Conservation (phyloP, 352 stramenopile species). For the Phytophthora meadii region DNA sequence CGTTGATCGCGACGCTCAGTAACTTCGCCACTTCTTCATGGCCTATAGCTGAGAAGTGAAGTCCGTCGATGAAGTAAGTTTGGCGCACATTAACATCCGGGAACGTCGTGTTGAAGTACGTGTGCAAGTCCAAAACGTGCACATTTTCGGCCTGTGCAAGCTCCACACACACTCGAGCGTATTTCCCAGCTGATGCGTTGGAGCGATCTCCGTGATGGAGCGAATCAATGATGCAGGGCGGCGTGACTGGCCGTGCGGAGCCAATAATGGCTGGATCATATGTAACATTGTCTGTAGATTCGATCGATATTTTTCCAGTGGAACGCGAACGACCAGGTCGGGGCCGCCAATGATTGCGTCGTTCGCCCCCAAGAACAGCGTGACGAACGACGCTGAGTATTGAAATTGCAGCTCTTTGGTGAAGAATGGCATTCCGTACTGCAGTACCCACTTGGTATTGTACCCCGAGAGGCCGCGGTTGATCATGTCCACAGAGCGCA, state of each 20-base stretch:
- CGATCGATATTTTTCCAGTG: conserved; percentile 43
- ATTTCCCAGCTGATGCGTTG: conserved; percentile 40
- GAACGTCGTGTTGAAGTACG: conserved; percentile 46
- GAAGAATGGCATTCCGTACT: conserved; percentile 34
- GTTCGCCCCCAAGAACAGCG: conserved; percentile 61
- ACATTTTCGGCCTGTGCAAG: conserved; percentile 40
- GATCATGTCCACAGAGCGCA: conserved; percentile 53
- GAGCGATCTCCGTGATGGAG: conserved; percentile 41
- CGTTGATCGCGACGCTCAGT: conserved; percentile 23
- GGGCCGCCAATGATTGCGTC: conserved; percentile 53
- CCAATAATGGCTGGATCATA: conserved; percentile 20
- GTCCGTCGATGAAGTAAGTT: conserved; percentile 44
- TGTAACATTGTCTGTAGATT: conserved; percentile 48
- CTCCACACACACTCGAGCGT: conserved; percentile 54
- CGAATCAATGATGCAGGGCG: conserved; percentile 43
- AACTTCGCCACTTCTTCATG: conserved; percentile 39
- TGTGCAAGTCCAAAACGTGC: conserved; percentile 52
- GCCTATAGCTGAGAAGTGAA: conserved; percentile 54
- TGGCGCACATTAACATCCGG: conserved; percentile 31
- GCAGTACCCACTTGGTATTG: conserved; percentile 51
- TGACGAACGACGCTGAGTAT: conserved; percentile 44
- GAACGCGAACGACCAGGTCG: conserved; percentile 41
- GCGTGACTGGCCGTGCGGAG: conserved; percentile 28
- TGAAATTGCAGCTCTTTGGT: conserved; percentile 35
- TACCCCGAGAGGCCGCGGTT: conserved; percentile 59